Base-by-base conservation (phyloP, 2,329 filamentous ascomycete species). In the Mycosphaerella sp. region DNA sequence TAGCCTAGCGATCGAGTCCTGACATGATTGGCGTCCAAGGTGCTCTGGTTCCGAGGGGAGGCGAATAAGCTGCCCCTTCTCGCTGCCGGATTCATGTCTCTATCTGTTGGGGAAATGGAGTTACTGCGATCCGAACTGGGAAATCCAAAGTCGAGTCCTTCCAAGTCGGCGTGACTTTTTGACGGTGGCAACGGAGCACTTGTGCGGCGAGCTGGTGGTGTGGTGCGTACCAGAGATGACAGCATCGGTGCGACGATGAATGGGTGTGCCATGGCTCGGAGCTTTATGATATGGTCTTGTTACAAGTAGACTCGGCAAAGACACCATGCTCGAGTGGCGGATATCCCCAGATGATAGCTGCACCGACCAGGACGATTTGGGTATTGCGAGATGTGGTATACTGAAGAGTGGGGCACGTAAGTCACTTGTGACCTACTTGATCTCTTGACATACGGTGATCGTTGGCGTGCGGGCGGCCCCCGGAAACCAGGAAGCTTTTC, bases 21-120 rank as follows among this genome's bases (percentile, higher is more conserved):
- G 23, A 57, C 17, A 0, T 47, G 44, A 8, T 17, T 39, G 40
- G 54, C 14, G 43, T 54, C 49, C 36, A 51, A 54, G 12, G 41
- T 50, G 31, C 42, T 39, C 7, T 52, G 56, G 14, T 55, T 51
- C 23, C 57, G 53, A 23, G 54, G 51, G 10, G 56, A 48, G 14
- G 56, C 51, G 14, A 60, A 45, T 26, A 56, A 42, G 41, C 54
- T 58, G 29, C 56, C 57, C 23, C 49, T 26, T 23, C 54, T 48
- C 10, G 49, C 45, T 39, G 49, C 44, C 11, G 53, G 44, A 6
- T 53, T 42, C 49, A 51, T 46, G 29, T 41, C 43, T 34, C 45
- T 40, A 11, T 14, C 41, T 5, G 49, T 50, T 9, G 54, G 46
- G 17, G 54, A 56, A 29, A 39, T 17, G 11, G 54, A 45, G 10